These are phyloP conservation scores for Cylindrodendrum hubeiense DNA, from an alignment of 2,329 filamentous ascomycete genomes.

Conservation along the genomic window DNA sequence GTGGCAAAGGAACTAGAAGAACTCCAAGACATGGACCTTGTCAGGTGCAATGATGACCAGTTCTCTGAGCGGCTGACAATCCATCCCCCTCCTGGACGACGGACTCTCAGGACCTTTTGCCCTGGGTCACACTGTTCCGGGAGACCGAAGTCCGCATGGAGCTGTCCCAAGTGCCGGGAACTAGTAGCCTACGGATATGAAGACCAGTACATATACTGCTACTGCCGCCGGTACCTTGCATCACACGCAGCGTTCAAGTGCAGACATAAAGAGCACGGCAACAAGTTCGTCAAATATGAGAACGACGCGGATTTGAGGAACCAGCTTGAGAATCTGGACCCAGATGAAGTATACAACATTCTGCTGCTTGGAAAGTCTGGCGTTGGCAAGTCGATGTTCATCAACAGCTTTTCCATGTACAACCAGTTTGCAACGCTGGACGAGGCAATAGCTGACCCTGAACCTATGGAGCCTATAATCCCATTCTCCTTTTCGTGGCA, in stretches of 20 bases:
- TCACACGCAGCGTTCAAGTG: neutral
- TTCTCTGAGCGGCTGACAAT: neutral
- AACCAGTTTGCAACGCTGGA: neutral
- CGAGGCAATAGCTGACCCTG: neutral
- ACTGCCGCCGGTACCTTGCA: neutral
- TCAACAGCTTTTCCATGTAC: neutral
- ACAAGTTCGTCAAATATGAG: neutral
- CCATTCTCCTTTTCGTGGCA: neutral
- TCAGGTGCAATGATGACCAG: neutral
- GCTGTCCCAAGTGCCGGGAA: neutral
- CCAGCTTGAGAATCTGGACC: neutral
- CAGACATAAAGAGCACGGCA: neutral
- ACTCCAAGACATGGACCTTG: neutral
- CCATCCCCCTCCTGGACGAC: neutral
- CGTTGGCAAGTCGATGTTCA: neutral
- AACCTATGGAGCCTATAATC: neutral
- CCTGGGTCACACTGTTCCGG: neutral
- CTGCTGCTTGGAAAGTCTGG: neutral
- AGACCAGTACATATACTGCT: neutral
- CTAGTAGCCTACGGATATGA: neutral
- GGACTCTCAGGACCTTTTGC: neutral
- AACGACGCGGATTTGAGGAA: neutral
- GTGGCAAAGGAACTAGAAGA: neutral
- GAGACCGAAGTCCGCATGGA: neutral
- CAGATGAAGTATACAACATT: neutral